These are phyloP conservation scores for Endoconidiophora polonica DNA, from an alignment of 2,329 filamentous ascomycete genomes.

Conservation along the genomic window DNA sequence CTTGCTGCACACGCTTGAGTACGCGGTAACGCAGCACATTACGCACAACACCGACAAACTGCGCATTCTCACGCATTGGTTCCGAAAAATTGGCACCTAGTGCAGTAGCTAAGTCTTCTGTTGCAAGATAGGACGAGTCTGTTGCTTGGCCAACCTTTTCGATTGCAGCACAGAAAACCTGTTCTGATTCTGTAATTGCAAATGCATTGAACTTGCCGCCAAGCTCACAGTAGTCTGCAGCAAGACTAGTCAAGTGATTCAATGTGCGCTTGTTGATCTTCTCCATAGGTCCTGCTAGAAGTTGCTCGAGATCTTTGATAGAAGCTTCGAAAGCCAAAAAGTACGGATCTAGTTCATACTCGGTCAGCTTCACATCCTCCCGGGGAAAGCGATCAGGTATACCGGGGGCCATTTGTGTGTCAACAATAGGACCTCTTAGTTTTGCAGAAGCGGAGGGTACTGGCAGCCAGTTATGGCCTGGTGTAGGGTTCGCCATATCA, in stretches of 20 bases:
- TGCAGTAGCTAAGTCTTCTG: conserved; percentile 72
- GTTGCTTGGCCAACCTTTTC: conserved; percentile 89
- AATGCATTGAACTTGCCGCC: conserved; percentile 96
- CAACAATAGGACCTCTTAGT: conserved; percentile 30
- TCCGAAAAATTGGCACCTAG: conserved; percentile 92
- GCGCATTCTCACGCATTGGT: conserved; percentile 92
- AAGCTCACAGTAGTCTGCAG: conserved; percentile 77
- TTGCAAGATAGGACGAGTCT: conserved; percentile 90
- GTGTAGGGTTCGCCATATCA: conserved; percentile 79
- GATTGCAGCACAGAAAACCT: conserved; percentile 77
- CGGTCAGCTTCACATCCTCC: conserved; percentile 56
- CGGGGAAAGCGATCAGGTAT: conserved; percentile 54
- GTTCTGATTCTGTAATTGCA: conserved; percentile 80
- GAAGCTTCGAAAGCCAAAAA: conserved; percentile 87
- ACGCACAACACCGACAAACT: conserved; percentile 88
- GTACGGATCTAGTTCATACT: conserved; percentile 87
- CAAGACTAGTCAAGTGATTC: conserved; percentile 67
- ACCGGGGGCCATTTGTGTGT: conserved; percentile 19
- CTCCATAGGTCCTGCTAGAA: conserved; percentile 86
- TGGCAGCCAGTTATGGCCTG: conserved; percentile 74
- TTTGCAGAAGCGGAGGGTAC: conserved; percentile 75
- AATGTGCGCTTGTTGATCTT: conserved; percentile 87
- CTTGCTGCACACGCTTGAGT: conserved; percentile 87
- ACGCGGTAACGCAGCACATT: conserved; percentile 78
- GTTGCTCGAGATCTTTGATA: conserved; percentile 75